phyloP scores from a whole-genome alignment of 1,139 yeast genomes.

The Yamadazyma atlantica region DNA sequence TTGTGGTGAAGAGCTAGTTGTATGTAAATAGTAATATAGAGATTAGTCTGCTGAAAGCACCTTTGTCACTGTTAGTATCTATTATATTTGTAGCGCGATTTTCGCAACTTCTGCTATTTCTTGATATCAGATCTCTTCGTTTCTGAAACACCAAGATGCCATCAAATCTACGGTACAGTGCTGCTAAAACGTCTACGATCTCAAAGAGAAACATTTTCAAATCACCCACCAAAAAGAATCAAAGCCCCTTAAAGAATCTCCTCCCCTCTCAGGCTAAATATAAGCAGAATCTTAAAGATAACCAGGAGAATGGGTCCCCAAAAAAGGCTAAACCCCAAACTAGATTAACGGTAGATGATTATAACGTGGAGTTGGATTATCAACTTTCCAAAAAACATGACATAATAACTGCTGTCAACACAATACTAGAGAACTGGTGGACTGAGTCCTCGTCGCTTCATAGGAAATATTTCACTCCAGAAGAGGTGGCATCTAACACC shows the following conservation, averaged over 20 bases:
- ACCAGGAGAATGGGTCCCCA: conserved; percentile 4
- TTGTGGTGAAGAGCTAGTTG: conserved; percentile 4
- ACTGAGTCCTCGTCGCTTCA: conserved; percentile 32
- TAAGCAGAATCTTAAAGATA: conserved; percentile 18
- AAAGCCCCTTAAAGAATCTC: conserved; percentile 20
- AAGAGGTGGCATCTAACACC: conserved; percentile 13
- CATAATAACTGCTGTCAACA: conserved; percentile 33
- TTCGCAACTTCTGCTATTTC: too few species aligned
- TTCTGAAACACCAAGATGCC: conserved; percentile 18
- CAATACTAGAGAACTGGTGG: conserved; percentile 40
- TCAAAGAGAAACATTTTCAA: conserved; percentile 20
- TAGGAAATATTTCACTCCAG: conserved; percentile 19
- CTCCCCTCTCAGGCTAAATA: conserved; percentile 29
- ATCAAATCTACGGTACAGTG: conserved; percentile 35
- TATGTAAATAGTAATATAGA: background rate
- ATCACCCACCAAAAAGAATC: conserved; percentile 24
- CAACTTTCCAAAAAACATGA: conserved; percentile 34
- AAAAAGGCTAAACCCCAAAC: conserved; percentile 7
- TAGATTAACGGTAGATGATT: conserved; percentile 27
- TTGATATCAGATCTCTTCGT: background rate
- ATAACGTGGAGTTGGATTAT: conserved; percentile 42
- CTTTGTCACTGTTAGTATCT: too few species aligned
- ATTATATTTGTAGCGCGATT: too few species aligned
- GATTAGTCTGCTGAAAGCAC: too few species aligned
- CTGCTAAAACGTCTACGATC: conserved; percentile 42